Percentiles rank a stretch among this genome's conserved stretches.
Evolutionary conservation across 495 filamentous ascomycete species (phyloP).

Genomic region (Sordaria brevicollis): DNA sequence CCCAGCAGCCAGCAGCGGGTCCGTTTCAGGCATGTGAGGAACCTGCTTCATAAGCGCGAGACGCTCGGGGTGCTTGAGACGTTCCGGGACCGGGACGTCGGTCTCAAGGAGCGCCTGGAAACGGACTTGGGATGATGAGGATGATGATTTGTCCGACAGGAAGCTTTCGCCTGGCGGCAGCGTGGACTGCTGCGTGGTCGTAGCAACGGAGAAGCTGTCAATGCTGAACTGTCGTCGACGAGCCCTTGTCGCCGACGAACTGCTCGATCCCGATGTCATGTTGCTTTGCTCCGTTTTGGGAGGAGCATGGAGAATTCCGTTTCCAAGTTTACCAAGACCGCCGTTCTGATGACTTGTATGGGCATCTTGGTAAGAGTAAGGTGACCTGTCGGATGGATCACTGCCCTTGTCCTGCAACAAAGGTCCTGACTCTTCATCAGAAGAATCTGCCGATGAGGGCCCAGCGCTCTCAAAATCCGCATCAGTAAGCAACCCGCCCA

Average conservation of each 20-base stretch:
- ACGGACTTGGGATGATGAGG: neutral
- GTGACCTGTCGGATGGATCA: neutral
- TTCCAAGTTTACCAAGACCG: neutral
- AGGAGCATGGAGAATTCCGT: neutral
- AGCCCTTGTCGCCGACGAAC: neutral
- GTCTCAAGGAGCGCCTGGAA: neutral
- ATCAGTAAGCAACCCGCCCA: conserved; percentile 19
- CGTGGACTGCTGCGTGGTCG: conserved; percentile 5
- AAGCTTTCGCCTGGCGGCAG: neutral
- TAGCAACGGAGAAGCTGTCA: conserved; percentile 18
- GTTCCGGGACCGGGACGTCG: neutral
- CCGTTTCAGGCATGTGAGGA: conserved; percentile 18
- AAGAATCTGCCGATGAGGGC: neutral
- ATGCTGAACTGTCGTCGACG: conserved; percentile 22
- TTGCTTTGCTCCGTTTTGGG: neutral
- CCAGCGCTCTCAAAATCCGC: neutral
- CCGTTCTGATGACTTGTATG: neutral
- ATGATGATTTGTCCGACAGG: neutral
- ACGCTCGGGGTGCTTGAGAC: conserved; percentile 5
- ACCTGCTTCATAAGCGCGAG: conserved; percentile 21
- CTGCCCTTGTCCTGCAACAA: conserved; percentile 4
- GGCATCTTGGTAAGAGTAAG: neutral
- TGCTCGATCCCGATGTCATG: neutral
- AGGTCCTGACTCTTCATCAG: conserved; percentile 18
- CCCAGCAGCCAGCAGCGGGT: conserved; percentile 19